Percentiles rank a stretch among this genome's conserved stretches.
Conservation (phyloP, 2,329 filamentous ascomycete species). For the Aureobasidium sp. region DNA sequence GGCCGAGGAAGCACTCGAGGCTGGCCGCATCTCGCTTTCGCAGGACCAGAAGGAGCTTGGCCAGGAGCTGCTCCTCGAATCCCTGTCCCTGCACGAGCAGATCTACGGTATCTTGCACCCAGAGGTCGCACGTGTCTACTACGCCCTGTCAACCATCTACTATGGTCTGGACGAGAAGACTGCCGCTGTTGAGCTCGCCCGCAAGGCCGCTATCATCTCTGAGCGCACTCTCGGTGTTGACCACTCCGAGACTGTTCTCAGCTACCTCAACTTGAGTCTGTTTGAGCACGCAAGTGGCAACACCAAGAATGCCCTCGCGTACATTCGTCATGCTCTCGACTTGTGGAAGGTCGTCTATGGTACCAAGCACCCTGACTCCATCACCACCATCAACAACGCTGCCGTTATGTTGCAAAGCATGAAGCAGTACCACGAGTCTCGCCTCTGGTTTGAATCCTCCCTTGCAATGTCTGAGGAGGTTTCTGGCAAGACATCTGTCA, state of each 20-base stretch:
- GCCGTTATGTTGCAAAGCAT: slow-evolving; percentile 97
- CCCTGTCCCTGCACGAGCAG: slow-evolving; percentile 90
- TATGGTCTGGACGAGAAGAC: slow-evolving; percentile 98
- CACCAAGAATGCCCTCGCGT: slow-evolving; percentile 76
- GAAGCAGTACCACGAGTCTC: slow-evolving; percentile 89
- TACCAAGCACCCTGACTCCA: slow-evolving; percentile 86
- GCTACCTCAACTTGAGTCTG: slow-evolving; percentile 90
- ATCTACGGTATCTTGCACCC: slow-evolving; percentile 97
- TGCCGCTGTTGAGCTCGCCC: slow-evolving; percentile 85
- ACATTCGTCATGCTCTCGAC: slow-evolving; percentile 85
- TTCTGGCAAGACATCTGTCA: slow-evolving; percentile 82
- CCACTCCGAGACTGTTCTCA: slow-evolving; percentile 84
- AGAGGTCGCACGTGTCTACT: slow-evolving; percentile 91
- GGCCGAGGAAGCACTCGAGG: slow-evolving; percentile 92
- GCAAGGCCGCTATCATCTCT: slow-evolving; percentile 92
- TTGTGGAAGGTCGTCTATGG: slow-evolving; percentile 98
- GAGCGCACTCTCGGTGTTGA: slow-evolving; percentile 92
- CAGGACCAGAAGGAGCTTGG: slow-evolving; percentile 94
- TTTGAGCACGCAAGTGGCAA: slow-evolving; percentile 91
- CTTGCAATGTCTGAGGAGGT: slow-evolving; percentile 81
- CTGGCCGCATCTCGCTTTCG: slow-evolving; percentile 89
- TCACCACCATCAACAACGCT: slow-evolving; percentile 97
- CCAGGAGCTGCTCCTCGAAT: slow-evolving; percentile 92
- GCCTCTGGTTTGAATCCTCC: slow-evolving; percentile 79
- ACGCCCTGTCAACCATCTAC: slow-evolving; percentile 89